Base-by-base conservation (phyloP, 148 eudicot species). In the Rhododendron williamsianum region DNA sequence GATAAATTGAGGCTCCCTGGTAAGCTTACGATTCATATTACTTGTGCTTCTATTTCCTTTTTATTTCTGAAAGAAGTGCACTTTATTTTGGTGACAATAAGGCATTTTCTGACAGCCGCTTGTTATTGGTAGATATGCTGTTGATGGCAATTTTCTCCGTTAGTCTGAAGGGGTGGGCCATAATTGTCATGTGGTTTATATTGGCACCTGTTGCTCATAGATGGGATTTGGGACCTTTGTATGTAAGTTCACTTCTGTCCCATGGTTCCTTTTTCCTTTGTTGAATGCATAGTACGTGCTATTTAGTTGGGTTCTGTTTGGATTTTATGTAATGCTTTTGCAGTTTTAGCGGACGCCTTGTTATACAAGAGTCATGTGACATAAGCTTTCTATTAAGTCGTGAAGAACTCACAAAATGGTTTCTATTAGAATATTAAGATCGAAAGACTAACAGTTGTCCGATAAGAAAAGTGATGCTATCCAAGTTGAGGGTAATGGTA, bases 71-170 rank as follows among this genome's bases (percentile, higher is more conserved):
- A 33, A 3, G 11, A 6, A 13, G 23, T 27, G 58, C 23, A 27
- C 49, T 27, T 36, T 69, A 71, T 36, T 12, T 30, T 51, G 2
- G 15, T 0, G 2, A 43, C 4, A 13, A 23, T 51, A 60, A 73
- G 63, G 63, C 18, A 38, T 18, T 84, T 51, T 85, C 80, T 89
- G 56, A 89, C 72, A 23, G 51, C 51, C 72, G 84, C 49, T 81
- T 63, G 89, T 82, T 77, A 58, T 89, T 81, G 84, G 84, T 88
- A 97, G 99, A 97, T 92, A 89, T 97, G 89, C 78, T 95, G 79
- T 89, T 97, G 98, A 91, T 95, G 85, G 95, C 91, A 87, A 91
- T 97, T 85, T 95, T 92, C 94, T 97, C 99, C 87, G 88, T 97
- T 82, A 92, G 94, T 87, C 83, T 93, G 51, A 97, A 94, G 93